Base-by-base conservation (phyloP, 1,284 basidiomycete genomes). In the Ceratobasidium sp. region DNA sequence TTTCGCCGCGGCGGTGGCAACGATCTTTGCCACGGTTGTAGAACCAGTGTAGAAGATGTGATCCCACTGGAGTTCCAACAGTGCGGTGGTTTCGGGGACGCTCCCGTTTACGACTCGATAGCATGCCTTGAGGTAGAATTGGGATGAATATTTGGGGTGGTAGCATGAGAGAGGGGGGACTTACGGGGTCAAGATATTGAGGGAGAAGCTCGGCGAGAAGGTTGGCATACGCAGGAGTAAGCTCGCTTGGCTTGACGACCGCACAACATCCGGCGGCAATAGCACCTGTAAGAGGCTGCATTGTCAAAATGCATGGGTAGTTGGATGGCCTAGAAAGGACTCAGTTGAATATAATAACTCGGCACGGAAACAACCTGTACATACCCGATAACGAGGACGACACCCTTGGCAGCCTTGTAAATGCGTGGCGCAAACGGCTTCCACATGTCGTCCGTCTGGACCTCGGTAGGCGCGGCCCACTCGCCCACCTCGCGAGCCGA, bases 1-100 rank as follows among this genome's bases (percentile, higher is more conserved):
- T 82, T 91, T 90, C 13, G 91, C 90, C 0, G 92, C 92, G 1
- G 92, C 92, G 0, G 86, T 83, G 0, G 91, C 87, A 46, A 94
- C 87, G 79, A 93, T 89, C 70, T 89, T 87, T 1, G 89, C 92
- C 32, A 93, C 88, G 17, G 54, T 25, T 7, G 62, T 67, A 40
- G 61, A 77, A 17, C 78, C 89, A 0, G 87, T 88, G 82, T 88
- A 89, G 79, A 85, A 84, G 77, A 88, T 89, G 78, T 90, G 89
- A 74, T 90, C 88, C 85, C 86, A 92, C 76, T 86, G 85, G 77
- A 88, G 84, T 79, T 88, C 86, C 44, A 92, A 85, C 1, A 91
- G 82, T 69, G 85, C 83, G n/a, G 87, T 87, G 2, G 87, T 86
- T 80, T 91, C 87, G 17, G 85, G 83, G 0, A 89, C 86, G 6